Evolutionary conservation across 306 rosid species (phyloP).

Genomic region (Malus sieversii): DNA sequence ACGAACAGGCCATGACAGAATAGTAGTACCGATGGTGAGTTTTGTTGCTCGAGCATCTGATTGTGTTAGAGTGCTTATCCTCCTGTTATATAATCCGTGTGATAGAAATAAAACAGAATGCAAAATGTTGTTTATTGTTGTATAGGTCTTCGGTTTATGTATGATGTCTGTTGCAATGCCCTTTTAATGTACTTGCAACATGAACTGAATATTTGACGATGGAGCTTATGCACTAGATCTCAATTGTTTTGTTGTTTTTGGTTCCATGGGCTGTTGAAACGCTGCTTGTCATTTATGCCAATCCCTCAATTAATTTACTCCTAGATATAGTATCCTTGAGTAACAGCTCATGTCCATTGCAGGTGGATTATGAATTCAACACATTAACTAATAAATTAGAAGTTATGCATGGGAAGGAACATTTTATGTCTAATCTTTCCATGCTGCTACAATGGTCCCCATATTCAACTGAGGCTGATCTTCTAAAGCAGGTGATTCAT

Average conservation of each 20-base stretch:
- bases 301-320: neutral
- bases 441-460: constrained; percentile 80
- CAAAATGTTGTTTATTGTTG: neutral
- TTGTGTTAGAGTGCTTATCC: neutral
- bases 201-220: neutral
- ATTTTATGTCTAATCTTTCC: constrained; percentile 57
- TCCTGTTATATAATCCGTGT: neutral
- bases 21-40: constrained; percentile 93
- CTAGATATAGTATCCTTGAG: neutral
- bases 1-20: constrained; percentile 61
- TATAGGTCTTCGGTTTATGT: neutral
- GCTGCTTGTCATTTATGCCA: neutral
- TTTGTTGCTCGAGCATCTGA: constrained; percentile 14
- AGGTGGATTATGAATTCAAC: constrained; percentile 73
- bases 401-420: constrained; percentile 53
- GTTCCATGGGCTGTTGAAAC: constrained; percentile 7
- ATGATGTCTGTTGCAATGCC: neutral
- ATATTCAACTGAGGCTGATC: constrained; percentile 74
- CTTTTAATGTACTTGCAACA: neutral
- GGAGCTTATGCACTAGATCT: neutral
- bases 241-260: neutral
- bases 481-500: constrained; percentile 66
- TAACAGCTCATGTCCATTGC: constrained; percentile 24
- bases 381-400: constrained; percentile 38
- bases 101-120: neutral